phyloP scores from a whole-genome alignment of 352 stramenopile genomes.

The Globisporangium radiosum region DNA sequence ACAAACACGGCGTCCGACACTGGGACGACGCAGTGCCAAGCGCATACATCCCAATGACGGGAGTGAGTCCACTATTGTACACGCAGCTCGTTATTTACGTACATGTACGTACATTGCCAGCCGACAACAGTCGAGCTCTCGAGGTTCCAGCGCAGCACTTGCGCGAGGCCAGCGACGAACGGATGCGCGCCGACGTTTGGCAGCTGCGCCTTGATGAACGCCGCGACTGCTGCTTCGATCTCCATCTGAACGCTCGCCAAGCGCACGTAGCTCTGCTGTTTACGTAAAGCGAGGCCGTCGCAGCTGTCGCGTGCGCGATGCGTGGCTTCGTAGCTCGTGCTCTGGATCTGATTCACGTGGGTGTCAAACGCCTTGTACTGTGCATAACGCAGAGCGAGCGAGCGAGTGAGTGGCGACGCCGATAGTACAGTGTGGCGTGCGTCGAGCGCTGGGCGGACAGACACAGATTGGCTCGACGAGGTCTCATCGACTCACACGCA shows the following conservation, averaged over 20 bases:
- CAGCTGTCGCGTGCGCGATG: slow-evolving; percentile 16
- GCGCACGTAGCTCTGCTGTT: slow-evolving; percentile 43
- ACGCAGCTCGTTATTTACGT: too few relatives aligned
- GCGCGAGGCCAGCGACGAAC: slow-evolving; percentile 56
- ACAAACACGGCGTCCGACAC: slow-evolving; percentile 72
- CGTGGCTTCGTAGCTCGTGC: slow-evolving; percentile 47
- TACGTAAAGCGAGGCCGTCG: slow-evolving; percentile 26
- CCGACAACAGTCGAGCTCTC: slow-evolving; percentile 55
- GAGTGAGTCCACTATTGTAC: too few relatives aligned
- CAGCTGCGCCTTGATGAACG: slow-evolving; percentile 40
- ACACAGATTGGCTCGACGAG: not conserved
- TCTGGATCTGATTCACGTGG: slow-evolving; percentile 27
- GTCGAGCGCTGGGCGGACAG: too few relatives aligned
- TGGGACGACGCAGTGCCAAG: slow-evolving; percentile 8
- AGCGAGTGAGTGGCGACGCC: not conserved
- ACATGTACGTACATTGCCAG: slow-evolving; percentile 46
- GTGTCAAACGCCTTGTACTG: slow-evolving; percentile 56
- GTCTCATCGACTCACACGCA: slow-evolving; percentile 5
- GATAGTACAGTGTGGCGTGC: not conserved
- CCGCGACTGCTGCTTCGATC: slow-evolving; percentile 28
- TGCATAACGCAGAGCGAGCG: not conserved
- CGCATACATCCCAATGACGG: too few relatives aligned
- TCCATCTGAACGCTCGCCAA: slow-evolving; percentile 23
- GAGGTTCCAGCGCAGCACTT: slow-evolving; percentile 54
- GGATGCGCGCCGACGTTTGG: slow-evolving; percentile 57